Percentiles rank a stretch among this genome's conserved stretches.
Conservation (phyloP, 768 basidiomycete species). For the Hericium alpestre region DNA sequence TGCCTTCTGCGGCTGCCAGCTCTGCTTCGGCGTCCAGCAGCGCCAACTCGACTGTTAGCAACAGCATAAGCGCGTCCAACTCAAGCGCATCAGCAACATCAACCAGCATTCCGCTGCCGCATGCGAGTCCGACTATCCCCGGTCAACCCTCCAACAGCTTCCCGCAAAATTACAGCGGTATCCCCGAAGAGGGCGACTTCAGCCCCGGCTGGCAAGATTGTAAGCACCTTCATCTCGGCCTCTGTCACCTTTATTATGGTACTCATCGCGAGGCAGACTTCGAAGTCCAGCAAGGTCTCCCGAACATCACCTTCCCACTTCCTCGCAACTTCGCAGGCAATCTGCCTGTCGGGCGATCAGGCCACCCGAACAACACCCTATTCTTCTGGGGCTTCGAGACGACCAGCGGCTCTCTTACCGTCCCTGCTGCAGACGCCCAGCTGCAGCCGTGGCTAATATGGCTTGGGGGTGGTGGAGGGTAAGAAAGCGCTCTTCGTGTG, state of each 20-base stretch:
- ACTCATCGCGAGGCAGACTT: slow-evolving; percentile 18
- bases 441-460: slow-evolving; percentile 28
- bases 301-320: slow-evolving; percentile 23
- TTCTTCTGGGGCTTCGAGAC: slow-evolving; percentile 33
- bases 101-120: background rate
- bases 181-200: background rate
- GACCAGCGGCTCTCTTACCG: slow-evolving; percentile 26
- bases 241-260: too few relatives aligned
- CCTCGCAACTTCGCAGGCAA: slow-evolving; percentile 27
- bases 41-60: background rate
- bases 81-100: background rate
- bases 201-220: slow-evolving; percentile 4
- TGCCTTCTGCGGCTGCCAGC: background rate
- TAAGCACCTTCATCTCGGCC: background rate
- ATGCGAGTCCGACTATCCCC: background rate
- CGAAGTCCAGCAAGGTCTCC: slow-evolving; percentile 25
- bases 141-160: slow-evolving; percentile 4
- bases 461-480: slow-evolving; percentile 26
- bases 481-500: background rate
- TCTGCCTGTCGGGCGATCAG: slow-evolving; percentile 21
- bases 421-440: slow-evolving; percentile 12
- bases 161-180: slow-evolving; percentile 1
- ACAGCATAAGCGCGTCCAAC: background rate
- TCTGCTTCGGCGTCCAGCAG: background rate
- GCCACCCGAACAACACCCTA: slow-evolving; percentile 26